Evolutionary conservation across 208 protist species (phyloP), one percentile per base, ranked within the genome.

Genomic region (Wallacemonas sp.): DNA sequence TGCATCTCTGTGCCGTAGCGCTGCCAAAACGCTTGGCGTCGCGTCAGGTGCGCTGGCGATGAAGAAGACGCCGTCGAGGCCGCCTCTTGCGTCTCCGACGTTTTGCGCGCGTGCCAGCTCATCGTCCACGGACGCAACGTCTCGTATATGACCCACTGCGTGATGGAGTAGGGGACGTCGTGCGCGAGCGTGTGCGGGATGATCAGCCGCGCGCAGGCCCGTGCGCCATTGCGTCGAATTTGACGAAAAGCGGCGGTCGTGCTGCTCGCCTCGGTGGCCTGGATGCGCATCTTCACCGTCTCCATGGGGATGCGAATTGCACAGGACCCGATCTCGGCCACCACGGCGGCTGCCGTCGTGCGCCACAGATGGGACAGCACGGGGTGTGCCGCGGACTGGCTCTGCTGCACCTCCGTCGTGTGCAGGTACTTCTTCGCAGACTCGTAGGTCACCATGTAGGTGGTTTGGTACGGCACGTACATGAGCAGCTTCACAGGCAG

Each of bases 251-350:
- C 86, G 4, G 69, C 72, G 11, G 32, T 5, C 0, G 84, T 86
- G 68, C 72, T 81, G 11, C 36, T n/a, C n/a, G 80, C 74, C 2
- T 69, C 73, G 44, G 76, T 61, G 0, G 86, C 72, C 70, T 95
- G 89, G 36, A 95, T 67, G 12, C 89, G 81, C 79, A 92, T 86
- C 74, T 95, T 95, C 65, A 89, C 65, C 41, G 85, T 89, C 68
- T 95, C 86, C 86, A 95, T 95, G 46, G 89, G 89, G 45, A 95
- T 83, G 31, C 89, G 86, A 54, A 86, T 62, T 22, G 79, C 65
- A 57, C 79, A 87, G 46, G 74, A 80, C 28, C 74, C 23, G 7
- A 85, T n/a, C 68, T 95, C 86, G 1, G 89, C 89, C 7, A 67
- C 68, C 14, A 79, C 57, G 0, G 86, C 84, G 14, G 84, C 74